Evolutionary conservation across 805 yeast species (phyloP), one percentile per base, ranked within the genome.

Genomic region (Tetrapisispora iriomotensis): DNA sequence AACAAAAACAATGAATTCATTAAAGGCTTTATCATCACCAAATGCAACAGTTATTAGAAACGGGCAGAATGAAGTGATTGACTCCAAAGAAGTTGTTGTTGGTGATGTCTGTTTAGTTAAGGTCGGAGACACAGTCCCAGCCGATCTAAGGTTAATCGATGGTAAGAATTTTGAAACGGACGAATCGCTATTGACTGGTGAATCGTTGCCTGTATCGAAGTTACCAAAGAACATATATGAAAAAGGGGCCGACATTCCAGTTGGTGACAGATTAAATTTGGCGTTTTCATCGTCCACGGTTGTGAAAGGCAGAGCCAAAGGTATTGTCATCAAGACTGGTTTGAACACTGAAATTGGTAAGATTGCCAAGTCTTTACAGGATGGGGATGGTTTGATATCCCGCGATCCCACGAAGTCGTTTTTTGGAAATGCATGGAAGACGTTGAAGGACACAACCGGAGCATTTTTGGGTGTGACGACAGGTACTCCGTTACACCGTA

Each of bases 221-320:
- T 60, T 61, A 7, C 61, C 66, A 8, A 77, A 71, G 1, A 56
- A 70, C 0, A 60, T 79, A 2, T 50, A 43, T 31, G 37, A 33
- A 6, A 42, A 44, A 13, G 47, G 43, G 14, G 45, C 53, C 7
- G 62, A 65, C 17, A 64, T 73, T 13, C 73, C 85, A 10, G 71
- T 82, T 34, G 78, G 79, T 40, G 82, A 80, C 39, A 75, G 96
- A 50, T 61, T 66, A 17, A 78, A 79, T 43, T 76, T 88, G 42
- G 97, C 95, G 2, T 88, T 74, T 58, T 88, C 94, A 94, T 96
- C 97, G 31, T 92, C 98, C 2, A 71, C 92, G 46, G 97, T 92
- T 8, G 78, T 95, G 48, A 92, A 86, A 54, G 98, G 98, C 23
- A 85, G 84, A 53, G 98, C 96, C 3, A 50, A 80, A 0, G 98